Evolutionary conservation across 139 green algal genomes (phyloP).

Genomic region (Chlamydomonas incerta): DNA sequence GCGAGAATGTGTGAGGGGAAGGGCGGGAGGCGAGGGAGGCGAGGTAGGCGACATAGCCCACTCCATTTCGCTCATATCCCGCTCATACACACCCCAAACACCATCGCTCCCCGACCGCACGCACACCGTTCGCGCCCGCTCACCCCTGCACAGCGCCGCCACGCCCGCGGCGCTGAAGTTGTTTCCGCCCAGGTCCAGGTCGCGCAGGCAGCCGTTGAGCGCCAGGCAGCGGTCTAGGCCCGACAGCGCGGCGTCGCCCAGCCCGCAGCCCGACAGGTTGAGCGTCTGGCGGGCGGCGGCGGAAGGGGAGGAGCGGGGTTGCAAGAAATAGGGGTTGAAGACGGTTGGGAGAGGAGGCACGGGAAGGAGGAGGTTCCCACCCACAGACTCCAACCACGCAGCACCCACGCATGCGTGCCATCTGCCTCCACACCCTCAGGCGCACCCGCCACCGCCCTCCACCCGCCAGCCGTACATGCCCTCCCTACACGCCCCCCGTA

Average conservation of each 20-base stretch:
- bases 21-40: not conserved
- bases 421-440: too few relatives aligned
- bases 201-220: not conserved
- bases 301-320: not conserved
- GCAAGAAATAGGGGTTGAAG: not conserved
- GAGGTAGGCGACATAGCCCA: too few relatives aligned
- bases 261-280: slow-evolving; percentile 22
- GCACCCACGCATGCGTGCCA: too few relatives aligned
- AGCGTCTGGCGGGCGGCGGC: slow-evolving; percentile 1
- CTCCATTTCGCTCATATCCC: not conserved
- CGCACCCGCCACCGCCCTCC: too few relatives aligned
- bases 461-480: too few relatives aligned
- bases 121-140: not conserved
- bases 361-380: not conserved
- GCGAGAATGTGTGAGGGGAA: not conserved
- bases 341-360: too few relatives aligned
- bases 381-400: too few relatives aligned
- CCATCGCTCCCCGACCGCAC: too few relatives aligned
- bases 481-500: too few relatives aligned
- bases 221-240: not conserved
- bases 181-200: not conserved
- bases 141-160: not conserved
- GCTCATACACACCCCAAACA: too few relatives aligned
- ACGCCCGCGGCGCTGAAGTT: not conserved
- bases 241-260: not conserved